Conservation (phyloP, 495 filamentous ascomycete genomes). For the Lasiosphaeria hispida region DNA sequence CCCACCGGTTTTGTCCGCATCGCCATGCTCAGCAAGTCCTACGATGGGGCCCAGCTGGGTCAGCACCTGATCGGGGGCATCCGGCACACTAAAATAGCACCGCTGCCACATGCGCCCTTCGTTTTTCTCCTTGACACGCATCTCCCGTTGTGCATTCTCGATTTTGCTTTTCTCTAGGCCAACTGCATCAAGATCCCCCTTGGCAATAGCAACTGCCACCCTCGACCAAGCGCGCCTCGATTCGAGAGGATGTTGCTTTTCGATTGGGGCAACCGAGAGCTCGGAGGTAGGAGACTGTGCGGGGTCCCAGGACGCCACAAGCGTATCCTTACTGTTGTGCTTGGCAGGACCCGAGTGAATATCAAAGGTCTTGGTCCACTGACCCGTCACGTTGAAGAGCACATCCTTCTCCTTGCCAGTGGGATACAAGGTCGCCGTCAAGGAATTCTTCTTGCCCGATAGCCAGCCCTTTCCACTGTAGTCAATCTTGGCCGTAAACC, state of each 20-base stretch:
- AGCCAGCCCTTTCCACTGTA: slow-evolving; percentile 93
- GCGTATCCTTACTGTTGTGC: slow-evolving; percentile 45
- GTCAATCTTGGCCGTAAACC: slow-evolving; percentile 89
- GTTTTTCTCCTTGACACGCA: slow-evolving; percentile 75
- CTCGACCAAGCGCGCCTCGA: slow-evolving; percentile 84
- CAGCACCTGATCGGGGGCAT: slow-evolving; percentile 53
- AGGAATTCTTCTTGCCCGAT: slow-evolving; percentile 91
- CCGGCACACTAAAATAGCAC: slow-evolving; percentile 70
- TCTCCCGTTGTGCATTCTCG: slow-evolving; percentile 82
- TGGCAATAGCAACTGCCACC: slow-evolving; percentile 74
- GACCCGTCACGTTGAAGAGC: slow-evolving; percentile 81
- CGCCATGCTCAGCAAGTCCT: slow-evolving; percentile 54
- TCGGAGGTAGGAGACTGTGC: slow-evolving; percentile 59
- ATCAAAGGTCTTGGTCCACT: slow-evolving; percentile 84
- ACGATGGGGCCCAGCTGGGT: slow-evolving; percentile 55
- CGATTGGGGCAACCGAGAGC: slow-evolving; percentile 68
- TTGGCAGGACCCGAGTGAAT: slow-evolving; percentile 73
- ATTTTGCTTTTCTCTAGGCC: slow-evolving; percentile 80
- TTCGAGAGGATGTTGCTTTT: slow-evolving; percentile 84
- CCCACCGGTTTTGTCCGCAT: slow-evolving; percentile 80
- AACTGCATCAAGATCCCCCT: slow-evolving; percentile 79
- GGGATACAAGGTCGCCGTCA: slow-evolving; percentile 75
- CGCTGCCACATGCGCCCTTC: slow-evolving; percentile 80
- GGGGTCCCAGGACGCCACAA: slow-evolving; percentile 68
- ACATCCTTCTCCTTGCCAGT: slow-evolving; percentile 74